Percentiles rank a stretch among this genome's conserved stretches.
Evolutionary conservation across 495 filamentous ascomycete genomes (phyloP).

Genomic region (Thermothielavioides terrestris): DNA sequence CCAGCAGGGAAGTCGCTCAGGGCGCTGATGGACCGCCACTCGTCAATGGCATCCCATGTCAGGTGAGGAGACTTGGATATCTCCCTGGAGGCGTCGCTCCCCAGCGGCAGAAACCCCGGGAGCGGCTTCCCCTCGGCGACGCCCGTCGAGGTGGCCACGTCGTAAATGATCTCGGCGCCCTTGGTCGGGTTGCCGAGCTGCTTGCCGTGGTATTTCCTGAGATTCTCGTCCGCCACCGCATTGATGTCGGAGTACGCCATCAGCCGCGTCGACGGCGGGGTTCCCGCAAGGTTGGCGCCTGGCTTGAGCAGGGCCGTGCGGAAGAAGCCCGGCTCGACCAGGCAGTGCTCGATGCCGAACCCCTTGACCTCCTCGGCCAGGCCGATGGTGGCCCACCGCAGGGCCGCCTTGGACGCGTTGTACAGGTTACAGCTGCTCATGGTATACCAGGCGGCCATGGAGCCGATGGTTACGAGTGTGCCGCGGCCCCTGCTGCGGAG

Average conservation of each 20-base stretch:
- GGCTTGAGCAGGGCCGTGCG: conserved; percentile 37
- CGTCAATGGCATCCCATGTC: conserved; percentile 3
- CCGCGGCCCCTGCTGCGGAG: conserved; percentile 38
- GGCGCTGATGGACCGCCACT: not conserved
- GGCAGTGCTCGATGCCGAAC: conserved; percentile 38
- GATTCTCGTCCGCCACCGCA: not conserved
- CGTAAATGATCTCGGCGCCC: conserved; percentile 29
- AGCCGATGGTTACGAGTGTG: conserved; percentile 43
- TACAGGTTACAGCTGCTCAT: conserved; percentile 37
- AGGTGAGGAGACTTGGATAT: conserved; percentile 4
- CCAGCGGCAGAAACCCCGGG: conserved; percentile 14
- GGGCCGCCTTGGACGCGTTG: conserved; percentile 45
- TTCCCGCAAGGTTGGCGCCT: conserved; percentile 4
- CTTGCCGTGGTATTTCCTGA: conserved; percentile 7
- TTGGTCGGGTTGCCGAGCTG: conserved; percentile 30
- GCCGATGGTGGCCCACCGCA: conserved; percentile 28
- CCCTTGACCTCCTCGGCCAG: conserved; percentile 36
- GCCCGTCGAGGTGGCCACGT: conserved; percentile 25
- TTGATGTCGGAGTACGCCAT: conserved; percentile 17
- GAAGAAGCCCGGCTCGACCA: conserved; percentile 46
- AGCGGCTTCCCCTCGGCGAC: conserved; percentile 18
- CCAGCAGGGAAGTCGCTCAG: conserved; percentile 8
- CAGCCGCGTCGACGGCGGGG: conserved; percentile 1
- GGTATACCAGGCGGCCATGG: conserved; percentile 33
- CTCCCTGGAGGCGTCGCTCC: conserved; percentile 13